phyloP scores from a whole-genome alignment of 2,329 filamentous ascomycete genomes.

The Alternaria sp. region DNA sequence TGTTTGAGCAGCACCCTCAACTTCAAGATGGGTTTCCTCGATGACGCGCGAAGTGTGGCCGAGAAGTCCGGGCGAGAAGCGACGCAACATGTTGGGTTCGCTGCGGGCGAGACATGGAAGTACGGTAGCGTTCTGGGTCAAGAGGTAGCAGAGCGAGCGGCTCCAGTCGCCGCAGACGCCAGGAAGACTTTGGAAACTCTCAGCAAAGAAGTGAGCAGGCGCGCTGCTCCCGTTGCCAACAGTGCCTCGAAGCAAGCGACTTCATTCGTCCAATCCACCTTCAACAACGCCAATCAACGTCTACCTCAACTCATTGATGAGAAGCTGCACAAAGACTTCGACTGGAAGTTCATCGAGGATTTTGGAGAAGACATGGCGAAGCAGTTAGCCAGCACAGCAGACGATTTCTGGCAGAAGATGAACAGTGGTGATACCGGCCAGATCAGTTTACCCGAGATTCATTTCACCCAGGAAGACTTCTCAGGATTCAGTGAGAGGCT shows the following conservation, averaged over 20 bases:
- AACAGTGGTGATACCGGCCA: neutral
- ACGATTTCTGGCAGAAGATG: neutral
- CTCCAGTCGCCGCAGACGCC: too few species aligned
- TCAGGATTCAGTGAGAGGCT: too few species aligned
- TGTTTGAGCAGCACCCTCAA: neutral
- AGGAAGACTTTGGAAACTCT: neutral
- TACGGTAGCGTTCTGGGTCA: too few species aligned
- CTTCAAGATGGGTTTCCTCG: neutral
- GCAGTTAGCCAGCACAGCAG: neutral
- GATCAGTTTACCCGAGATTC: too few species aligned
- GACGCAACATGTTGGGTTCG: too few species aligned
- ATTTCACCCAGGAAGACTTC: too few species aligned
- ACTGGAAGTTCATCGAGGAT: neutral
- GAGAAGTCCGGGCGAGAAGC: too few species aligned
- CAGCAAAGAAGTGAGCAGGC: neutral
- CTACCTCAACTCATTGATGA: neutral
- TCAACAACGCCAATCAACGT: neutral
- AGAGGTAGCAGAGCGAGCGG: too few species aligned
- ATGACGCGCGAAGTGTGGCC: neutral
- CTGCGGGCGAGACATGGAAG: too few species aligned
- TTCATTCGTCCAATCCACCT: neutral
- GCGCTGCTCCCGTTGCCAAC: neutral
- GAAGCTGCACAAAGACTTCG: neutral
- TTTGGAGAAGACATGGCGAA: neutral
- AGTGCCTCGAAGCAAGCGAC: neutral